A percentile compares a stretch with the other conserved stretches of the same genome.
Evolutionary conservation across 805 yeast species (phyloP).

Genomic region (Ogataea polymorpha): DNA sequence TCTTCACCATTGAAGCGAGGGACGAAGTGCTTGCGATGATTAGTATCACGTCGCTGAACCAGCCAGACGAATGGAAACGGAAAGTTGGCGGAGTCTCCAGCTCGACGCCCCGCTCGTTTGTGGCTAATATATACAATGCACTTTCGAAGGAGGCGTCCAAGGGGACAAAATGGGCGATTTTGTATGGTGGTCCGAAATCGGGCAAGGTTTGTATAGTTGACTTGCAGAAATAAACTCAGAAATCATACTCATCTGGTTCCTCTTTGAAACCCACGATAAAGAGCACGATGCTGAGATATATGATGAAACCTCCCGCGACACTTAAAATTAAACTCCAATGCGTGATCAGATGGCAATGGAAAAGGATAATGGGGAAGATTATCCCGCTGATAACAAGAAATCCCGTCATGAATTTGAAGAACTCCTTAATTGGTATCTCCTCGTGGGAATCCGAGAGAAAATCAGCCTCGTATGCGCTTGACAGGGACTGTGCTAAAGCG

Average conservation of each 20-base stretch:
- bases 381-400: constrained; percentile 34
- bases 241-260: constrained; percentile 37
- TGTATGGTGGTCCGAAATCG: constrained; percentile 78
- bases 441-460: constrained; percentile 27
- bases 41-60: constrained; percentile 67
- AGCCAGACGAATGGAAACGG: constrained; percentile 78
- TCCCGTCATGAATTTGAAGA: constrained; percentile 33
- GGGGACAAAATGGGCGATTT: constrained; percentile 71
- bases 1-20: constrained; percentile 72
- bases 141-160: constrained; percentile 69
- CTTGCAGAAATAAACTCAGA: constrained; percentile 47
- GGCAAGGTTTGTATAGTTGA: constrained; percentile 68
- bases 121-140: constrained; percentile 67
- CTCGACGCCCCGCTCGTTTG: constrained; percentile 76
- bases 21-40: constrained; percentile 88
- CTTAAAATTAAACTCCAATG: constrained; percentile 52
- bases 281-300: constrained; percentile 77
- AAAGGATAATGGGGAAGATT: constrained; percentile 31
- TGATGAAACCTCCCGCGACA: constrained; percentile 75
- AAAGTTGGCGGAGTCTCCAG: constrained; percentile 82
- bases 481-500: constrained; percentile 24
- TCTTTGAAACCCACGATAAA: constrained; percentile 76
- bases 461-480: constrained; percentile 29
- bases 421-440: constrained; percentile 25
- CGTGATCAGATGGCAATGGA: constrained; percentile 28